Evolutionary conservation across 345 rosid species (phyloP).

Genomic region (Populus ilicifolia): DNA sequence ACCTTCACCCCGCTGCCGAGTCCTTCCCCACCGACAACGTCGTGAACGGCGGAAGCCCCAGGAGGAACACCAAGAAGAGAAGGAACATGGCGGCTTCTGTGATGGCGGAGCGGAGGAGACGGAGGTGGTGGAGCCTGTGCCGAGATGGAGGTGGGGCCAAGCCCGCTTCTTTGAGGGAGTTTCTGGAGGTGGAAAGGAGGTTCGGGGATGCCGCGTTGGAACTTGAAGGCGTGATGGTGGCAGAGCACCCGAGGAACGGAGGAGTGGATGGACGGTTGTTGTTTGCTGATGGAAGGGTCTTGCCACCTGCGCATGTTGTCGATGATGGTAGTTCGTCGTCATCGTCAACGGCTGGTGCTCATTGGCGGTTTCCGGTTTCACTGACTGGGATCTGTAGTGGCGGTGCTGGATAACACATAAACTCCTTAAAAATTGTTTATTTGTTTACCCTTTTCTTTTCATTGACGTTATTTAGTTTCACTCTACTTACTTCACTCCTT

Average conservation of each 20-base stretch:
- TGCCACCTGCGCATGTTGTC: slow-evolving; percentile 54
- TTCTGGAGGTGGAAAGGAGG: slow-evolving; percentile 84
- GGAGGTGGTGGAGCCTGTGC: slow-evolving; percentile 88
- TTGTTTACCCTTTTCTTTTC: not conserved
- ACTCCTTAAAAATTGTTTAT: not conserved
- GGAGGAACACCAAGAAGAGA: slow-evolving; percentile 24
- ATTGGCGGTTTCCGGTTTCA: slow-evolving; percentile 70
- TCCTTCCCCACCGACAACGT: not conserved
- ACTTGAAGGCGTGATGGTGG: slow-evolving; percentile 46
- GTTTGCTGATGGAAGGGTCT: slow-evolving; percentile 78
- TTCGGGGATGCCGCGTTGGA: slow-evolving; percentile 67
- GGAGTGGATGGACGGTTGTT: slow-evolving; percentile 36
- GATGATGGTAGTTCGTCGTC: slow-evolving; percentile 27
- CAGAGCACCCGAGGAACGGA: slow-evolving; percentile 29
- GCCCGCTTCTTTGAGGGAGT: slow-evolving; percentile 82
- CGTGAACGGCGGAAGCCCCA: slow-evolving; percentile 1
- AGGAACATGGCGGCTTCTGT: slow-evolving; percentile 20
- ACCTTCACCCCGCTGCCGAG: slow-evolving; percentile 29
- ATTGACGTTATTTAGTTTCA: not conserved
- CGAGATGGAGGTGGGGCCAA: slow-evolving; percentile 48
- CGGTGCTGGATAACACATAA: slow-evolving; percentile 28
- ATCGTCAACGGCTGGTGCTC: slow-evolving; percentile 31
- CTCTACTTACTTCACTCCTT: not conserved
- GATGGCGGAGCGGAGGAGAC: slow-evolving; percentile 40
- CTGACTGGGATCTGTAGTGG: slow-evolving; percentile 75